These are phyloP conservation scores for Vitis hybrid DNA, from an alignment of 177 flowering plant species.

Conservation along the genomic window DNA sequence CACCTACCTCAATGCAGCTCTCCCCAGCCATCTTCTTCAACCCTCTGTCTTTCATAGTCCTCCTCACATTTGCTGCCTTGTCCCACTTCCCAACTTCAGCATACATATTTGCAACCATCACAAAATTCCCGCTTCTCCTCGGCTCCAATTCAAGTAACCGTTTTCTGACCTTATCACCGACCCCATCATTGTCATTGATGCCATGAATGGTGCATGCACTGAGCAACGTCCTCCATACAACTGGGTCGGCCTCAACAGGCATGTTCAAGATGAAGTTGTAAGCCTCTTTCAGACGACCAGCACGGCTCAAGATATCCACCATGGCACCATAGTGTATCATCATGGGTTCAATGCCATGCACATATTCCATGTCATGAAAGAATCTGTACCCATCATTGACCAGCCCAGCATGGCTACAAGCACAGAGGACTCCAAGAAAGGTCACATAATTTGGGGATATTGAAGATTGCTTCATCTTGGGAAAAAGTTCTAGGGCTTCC, in stretches of 20 bases:
- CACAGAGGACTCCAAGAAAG: conserved; percentile 71
- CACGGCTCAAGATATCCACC: conserved; percentile 81
- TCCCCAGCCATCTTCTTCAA: conserved; percentile 70
- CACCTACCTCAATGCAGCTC: conserved; percentile 61
- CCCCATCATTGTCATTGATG: conserved; percentile 24
- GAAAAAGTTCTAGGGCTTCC: conserved; percentile 54
- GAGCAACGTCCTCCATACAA: conserved; percentile 70
- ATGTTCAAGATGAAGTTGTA: conserved; percentile 49
- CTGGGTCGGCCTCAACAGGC: conserved; percentile 59
- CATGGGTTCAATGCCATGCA: conserved; percentile 52
- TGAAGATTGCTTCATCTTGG: conserved; percentile 31
- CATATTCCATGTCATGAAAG: conserved; percentile 58
- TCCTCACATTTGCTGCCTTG: conserved; percentile 51
- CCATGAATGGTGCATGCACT: conserved; percentile 62
- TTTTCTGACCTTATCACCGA: conserved; percentile 45
- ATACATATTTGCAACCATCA: conserved; percentile 72
- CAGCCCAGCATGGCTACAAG: conserved; percentile 77
- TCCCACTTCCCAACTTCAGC: conserved; percentile 77
- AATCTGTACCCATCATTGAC: conserved; percentile 59
- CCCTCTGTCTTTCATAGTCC: conserved; percentile 43
- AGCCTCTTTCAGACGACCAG: conserved; percentile 70
- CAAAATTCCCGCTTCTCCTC: conserved; percentile 60
- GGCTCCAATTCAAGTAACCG: conserved; percentile 69
- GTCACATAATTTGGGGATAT: conserved; percentile 67
- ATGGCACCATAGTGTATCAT: conserved; percentile 70